Evolutionary conservation across 2,329 filamentous ascomycete genomes (phyloP).

Genomic region (Penicillium paneum): DNA sequence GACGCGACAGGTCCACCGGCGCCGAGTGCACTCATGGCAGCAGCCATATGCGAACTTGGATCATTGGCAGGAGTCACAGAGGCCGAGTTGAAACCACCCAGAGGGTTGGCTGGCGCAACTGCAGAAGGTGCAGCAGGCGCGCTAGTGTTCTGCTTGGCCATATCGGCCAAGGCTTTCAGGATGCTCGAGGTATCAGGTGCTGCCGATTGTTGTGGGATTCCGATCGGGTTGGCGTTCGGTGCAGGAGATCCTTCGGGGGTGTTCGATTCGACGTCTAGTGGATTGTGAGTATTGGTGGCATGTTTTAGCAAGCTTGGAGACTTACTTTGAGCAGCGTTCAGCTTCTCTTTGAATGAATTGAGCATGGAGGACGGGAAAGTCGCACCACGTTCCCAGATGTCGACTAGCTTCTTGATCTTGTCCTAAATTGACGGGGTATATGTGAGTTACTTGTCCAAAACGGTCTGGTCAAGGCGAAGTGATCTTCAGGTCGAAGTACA

Average conservation of each 20-base stretch:
- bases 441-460: conserved; percentile 48
- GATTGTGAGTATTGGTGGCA: conserved; percentile 24
- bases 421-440: conserved; percentile 62
- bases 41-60: conserved; percentile 48
- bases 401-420: conserved; percentile 91
- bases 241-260: conserved; percentile 61
- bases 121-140: conserved; percentile 42
- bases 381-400: conserved; percentile 95
- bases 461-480: too few species aligned
- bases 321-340: conserved; percentile 69
- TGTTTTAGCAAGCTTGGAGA: conserved; percentile 14
- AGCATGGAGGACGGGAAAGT: conserved; percentile 84
- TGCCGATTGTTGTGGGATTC: conserved; percentile 28
- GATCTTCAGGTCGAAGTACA: neutral
- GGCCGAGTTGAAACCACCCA: conserved; percentile 51
- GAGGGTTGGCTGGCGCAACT: conserved; percentile 42
- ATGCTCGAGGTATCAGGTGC: conserved; percentile 63
- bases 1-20: conserved; percentile 39
- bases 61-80: conserved; percentile 45
- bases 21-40: conserved; percentile 56
- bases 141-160: conserved; percentile 70
- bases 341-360: conserved; percentile 74
- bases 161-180: conserved; percentile 73
- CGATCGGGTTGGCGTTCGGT: conserved; percentile 43
- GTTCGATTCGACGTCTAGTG: conserved; percentile 61